These are phyloP conservation scores for Aspergillus ruber DNA, from an alignment of 2,329 filamentous ascomycete species.

Conservation along the genomic window DNA sequence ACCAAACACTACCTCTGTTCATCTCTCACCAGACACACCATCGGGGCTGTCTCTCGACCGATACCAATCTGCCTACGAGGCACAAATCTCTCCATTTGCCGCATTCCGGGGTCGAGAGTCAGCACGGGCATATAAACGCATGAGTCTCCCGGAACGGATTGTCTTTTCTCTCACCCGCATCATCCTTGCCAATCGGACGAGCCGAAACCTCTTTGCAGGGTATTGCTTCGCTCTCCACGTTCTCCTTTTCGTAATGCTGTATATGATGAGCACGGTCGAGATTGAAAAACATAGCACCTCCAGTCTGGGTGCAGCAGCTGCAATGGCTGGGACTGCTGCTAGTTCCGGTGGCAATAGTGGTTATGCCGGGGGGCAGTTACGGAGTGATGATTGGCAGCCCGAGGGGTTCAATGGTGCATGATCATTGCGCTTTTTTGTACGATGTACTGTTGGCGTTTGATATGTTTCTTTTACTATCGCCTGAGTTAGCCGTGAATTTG, in stretches of 20 bases:
- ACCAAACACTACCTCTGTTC: conserved; percentile 67
- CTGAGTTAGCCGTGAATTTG: neutral
- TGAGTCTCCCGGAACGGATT: conserved; percentile 83
- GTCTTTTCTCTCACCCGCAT: conserved; percentile 88
- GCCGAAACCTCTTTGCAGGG: conserved; percentile 85
- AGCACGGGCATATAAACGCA: conserved; percentile 80
- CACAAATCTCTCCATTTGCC: conserved; percentile 90
- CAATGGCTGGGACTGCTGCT: conserved; percentile 22
- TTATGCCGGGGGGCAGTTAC: conserved; percentile 24
- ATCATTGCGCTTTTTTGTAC: neutral
- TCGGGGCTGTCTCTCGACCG: conserved; percentile 69
- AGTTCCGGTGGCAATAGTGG: conserved; percentile 17
- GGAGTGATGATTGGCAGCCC: conserved; percentile 57
- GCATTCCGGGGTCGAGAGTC: conserved; percentile 93
- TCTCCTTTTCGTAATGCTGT: conserved; percentile 78
- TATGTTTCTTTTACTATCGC: neutral
- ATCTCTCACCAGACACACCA: conserved; percentile 53
- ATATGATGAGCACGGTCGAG: conserved; percentile 68
- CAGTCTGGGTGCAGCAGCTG: conserved; percentile 40
- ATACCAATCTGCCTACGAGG: conserved; percentile 89
- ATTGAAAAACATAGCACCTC: conserved; percentile 57
- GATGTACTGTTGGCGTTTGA: neutral
- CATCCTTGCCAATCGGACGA: conserved; percentile 81
- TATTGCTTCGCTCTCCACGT: conserved; percentile 88
- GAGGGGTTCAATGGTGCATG: conserved; percentile 47